Evolutionary conservation across 2,329 filamentous ascomycete genomes (phyloP).

Genomic region (Falciphora oryzae): DNA sequence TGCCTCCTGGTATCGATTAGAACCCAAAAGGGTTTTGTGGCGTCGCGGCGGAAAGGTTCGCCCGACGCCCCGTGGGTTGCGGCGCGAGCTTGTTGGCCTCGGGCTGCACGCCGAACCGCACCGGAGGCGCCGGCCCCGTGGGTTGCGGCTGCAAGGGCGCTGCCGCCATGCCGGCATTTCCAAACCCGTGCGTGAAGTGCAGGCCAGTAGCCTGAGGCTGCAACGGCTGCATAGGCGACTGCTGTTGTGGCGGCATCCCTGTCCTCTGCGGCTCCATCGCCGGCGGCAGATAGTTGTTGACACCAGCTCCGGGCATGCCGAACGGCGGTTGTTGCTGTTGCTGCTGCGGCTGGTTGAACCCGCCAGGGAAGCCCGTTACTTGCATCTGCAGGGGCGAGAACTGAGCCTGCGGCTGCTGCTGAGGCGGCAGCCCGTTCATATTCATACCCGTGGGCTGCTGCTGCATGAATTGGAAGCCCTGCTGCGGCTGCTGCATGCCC

Average conservation of each 20-base stretch:
- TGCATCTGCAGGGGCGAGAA: conserved; percentile 51
- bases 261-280: conserved; percentile 56
- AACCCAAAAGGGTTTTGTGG: conserved; percentile 27
- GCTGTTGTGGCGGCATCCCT: conserved; percentile 35
- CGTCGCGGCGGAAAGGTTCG: conserved; percentile 85
- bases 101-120: conserved; percentile 76
- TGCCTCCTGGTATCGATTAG: conserved; percentile 11
- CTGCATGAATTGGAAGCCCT: conserved; percentile 21
- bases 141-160: conserved; percentile 68
- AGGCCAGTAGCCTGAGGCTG: conserved; percentile 46
- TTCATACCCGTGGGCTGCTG: conserved; percentile 27
- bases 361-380: conserved; percentile 53
- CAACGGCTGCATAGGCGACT: conserved; percentile 32
- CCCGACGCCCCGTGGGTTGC: conserved; percentile 82
- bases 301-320: conserved; percentile 33
- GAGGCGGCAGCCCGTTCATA: conserved; percentile 15
- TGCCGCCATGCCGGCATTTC: conserved; percentile 27
- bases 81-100: conserved; percentile 71
- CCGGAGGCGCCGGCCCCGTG: conserved; percentile 79
- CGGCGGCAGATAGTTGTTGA: conserved; percentile 55
- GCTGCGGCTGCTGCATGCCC: conserved; percentile 13
- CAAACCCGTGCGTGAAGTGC: conserved; percentile 34
- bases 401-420: conserved; percentile 31
- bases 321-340: conserved; percentile 20
- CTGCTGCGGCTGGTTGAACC: conserved; percentile 29